Percentiles rank a stretch among this genome's conserved stretches.
Conservation (phyloP, 306 rosid species). For the Acacia confusa region DNA sequence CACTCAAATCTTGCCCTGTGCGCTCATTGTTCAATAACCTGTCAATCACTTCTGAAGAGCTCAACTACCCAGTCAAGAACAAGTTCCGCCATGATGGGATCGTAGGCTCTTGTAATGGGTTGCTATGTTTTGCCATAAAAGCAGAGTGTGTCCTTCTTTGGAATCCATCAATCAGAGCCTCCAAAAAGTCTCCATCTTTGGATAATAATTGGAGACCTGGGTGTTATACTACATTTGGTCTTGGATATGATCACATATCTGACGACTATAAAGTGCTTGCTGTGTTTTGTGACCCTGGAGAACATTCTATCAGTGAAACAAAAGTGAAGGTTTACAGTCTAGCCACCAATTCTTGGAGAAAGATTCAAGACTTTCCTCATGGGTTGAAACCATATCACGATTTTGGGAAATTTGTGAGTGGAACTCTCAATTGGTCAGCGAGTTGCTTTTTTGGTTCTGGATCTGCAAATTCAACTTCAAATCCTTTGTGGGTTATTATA, state of each 20-base stretch:
- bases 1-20: conserved; percentile 43
- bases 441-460: conserved; percentile 19
- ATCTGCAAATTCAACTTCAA: not conserved
- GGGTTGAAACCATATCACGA: conserved; percentile 39
- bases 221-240: conserved; percentile 53
- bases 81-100: conserved; percentile 49
- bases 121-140: conserved; percentile 51
- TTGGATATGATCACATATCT: conserved; percentile 46
- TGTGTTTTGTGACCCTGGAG: conserved; percentile 48
- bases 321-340: conserved; percentile 43
- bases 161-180: conserved; percentile 48
- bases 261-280: conserved; percentile 53
- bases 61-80: conserved; percentile 49
- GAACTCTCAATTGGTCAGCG: conserved; percentile 49
- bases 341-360: conserved; percentile 39
- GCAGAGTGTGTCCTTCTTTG: conserved; percentile 54
- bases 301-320: conserved; percentile 35
- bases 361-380: conserved; percentile 52
- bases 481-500: conserved; percentile 41
- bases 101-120: conserved; percentile 52
- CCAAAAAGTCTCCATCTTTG: conserved; percentile 54
- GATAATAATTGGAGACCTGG: conserved; percentile 53
- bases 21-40: conserved; percentile 31
- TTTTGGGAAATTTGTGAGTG: conserved; percentile 48
- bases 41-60: conserved; percentile 33